These are phyloP conservation scores for Pycnococcus provasolii DNA, from an alignment of 139 green algal species.

Conservation along the genomic window DNA sequence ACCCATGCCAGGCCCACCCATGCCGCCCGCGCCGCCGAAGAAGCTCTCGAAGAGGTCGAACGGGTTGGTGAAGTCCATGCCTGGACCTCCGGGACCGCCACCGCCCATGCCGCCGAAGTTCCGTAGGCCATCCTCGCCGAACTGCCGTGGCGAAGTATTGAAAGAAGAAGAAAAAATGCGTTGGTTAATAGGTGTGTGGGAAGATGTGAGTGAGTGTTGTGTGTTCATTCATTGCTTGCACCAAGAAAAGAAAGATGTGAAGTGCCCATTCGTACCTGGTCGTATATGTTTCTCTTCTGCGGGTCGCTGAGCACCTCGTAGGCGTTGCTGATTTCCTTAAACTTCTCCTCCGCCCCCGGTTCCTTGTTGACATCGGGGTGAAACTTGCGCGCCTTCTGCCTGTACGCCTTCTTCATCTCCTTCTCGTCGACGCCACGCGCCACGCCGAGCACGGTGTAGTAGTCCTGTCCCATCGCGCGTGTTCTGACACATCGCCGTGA, in stretches of 20 bases:
- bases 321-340: constrained; percentile 87
- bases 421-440: constrained; percentile 70
- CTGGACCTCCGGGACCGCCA: constrained; percentile 12
- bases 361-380: constrained; percentile 98
- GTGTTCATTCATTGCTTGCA: constrained; percentile 1
- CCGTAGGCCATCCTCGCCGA: constrained; percentile 90
- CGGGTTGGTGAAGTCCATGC: constrained; percentile 74
- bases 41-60: constrained; percentile 98
- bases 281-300: constrained; percentile 27
- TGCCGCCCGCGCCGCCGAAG: constrained; percentile 63
- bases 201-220: not conserved
- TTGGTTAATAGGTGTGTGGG: not conserved
- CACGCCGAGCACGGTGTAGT: constrained; percentile 72
- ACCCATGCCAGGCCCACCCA: constrained; percentile 39
- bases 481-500: no score
- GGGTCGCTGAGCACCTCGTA: constrained; percentile 37
- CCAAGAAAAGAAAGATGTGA: not conserved
- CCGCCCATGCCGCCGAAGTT: constrained; percentile 43
- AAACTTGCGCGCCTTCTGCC: constrained; percentile 86
- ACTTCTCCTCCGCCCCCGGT: constrained; percentile 80
- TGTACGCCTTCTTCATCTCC: constrained; percentile 91
- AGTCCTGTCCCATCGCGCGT: constrained; percentile 20
- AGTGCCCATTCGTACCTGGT: not conserved
- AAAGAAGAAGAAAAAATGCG: constrained; percentile 62
- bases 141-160: constrained; percentile 34